Evolutionary conservation across 805 yeast species (phyloP).

Genomic region (Saccharomycopsis javanensis): DNA sequence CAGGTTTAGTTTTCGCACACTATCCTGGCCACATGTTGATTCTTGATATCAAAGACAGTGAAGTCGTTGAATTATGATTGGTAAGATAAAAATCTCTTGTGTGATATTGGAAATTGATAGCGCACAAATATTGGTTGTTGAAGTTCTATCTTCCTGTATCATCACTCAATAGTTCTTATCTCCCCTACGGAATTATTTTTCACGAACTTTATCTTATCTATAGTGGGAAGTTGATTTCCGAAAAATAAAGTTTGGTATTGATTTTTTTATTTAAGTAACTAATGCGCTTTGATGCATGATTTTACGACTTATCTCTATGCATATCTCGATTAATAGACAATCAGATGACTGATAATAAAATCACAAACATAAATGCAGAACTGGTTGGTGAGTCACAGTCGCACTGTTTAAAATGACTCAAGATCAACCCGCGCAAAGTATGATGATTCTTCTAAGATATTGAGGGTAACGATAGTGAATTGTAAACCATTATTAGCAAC

Average conservation of each 20-base stretch:
- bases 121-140: background rate
- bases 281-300: background rate
- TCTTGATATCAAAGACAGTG: slow-evolving; percentile 26
- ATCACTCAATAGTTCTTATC: background rate
- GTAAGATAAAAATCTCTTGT: background rate
- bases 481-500: too few relatives aligned
- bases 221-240: background rate
- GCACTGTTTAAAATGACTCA: too few relatives aligned
- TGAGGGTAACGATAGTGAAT: too few relatives aligned
- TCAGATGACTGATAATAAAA: background rate
- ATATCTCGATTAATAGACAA: background rate
- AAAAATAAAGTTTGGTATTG: background rate
- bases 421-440: too few relatives aligned
- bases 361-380: too few relatives aligned
- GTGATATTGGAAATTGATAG: background rate
- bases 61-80: slow-evolving; percentile 9
- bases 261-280: too few relatives aligned
- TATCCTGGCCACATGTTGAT: slow-evolving; percentile 32
- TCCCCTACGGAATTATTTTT: background rate
- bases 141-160: background rate
- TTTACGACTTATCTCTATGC: background rate
- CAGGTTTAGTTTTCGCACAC: slow-evolving; percentile 29
- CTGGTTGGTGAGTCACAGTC: too few relatives aligned
- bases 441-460: too few relatives aligned
- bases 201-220: background rate